A percentile compares a stretch with the other conserved stretches of the same genome.
phyloP scores from a whole-genome alignment of 2,329 filamentous ascomycete genomes.

The Fusarium armeniacum region DNA sequence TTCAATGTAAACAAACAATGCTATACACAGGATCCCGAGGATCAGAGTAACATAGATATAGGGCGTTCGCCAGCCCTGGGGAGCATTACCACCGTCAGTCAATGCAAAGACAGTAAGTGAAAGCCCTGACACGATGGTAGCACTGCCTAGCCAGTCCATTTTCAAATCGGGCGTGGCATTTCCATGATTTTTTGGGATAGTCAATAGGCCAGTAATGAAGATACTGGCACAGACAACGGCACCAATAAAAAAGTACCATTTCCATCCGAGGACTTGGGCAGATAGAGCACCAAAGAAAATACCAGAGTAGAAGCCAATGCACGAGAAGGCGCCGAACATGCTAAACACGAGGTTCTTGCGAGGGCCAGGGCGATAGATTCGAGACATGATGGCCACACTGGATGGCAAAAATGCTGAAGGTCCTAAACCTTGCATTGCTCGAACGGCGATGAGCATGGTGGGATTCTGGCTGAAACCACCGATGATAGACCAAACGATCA shows the following conservation, averaged over 20 bases:
- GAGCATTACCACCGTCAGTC: slow-evolving; percentile 78
- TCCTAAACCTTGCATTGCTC: slow-evolving; percentile 80
- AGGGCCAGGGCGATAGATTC: slow-evolving; percentile 77
- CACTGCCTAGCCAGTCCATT: slow-evolving; percentile 79
- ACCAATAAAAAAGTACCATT: slow-evolving; percentile 80
- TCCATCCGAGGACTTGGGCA: slow-evolving; percentile 72
- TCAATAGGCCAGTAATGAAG: slow-evolving; percentile 57
- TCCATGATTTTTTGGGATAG: slow-evolving; percentile 56
- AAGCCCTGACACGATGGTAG: slow-evolving; percentile 73
- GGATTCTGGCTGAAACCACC: slow-evolving; percentile 76
- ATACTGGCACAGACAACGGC: slow-evolving; percentile 60
- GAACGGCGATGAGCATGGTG: slow-evolving; percentile 78
- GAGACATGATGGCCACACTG: slow-evolving; percentile 78
- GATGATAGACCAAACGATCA: slow-evolving; percentile 76
- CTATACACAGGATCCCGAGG: slow-evolving; percentile 72
- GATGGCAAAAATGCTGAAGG: slow-evolving; percentile 77
- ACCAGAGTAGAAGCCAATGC: slow-evolving; percentile 72
- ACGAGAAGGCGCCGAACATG: slow-evolving; percentile 71
- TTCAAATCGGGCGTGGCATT: slow-evolving; percentile 44
- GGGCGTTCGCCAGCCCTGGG: slow-evolving; percentile 78
- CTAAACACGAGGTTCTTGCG: slow-evolving; percentile 77
- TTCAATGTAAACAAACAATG: slow-evolving; percentile 76
- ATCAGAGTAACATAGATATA: slow-evolving; percentile 77
- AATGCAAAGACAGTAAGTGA: slow-evolving; percentile 81
- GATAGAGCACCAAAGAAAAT: slow-evolving; percentile 76